phyloP scores from a whole-genome alignment of 2,329 filamentous ascomycete genomes.

The Monilinia laxa region DNA sequence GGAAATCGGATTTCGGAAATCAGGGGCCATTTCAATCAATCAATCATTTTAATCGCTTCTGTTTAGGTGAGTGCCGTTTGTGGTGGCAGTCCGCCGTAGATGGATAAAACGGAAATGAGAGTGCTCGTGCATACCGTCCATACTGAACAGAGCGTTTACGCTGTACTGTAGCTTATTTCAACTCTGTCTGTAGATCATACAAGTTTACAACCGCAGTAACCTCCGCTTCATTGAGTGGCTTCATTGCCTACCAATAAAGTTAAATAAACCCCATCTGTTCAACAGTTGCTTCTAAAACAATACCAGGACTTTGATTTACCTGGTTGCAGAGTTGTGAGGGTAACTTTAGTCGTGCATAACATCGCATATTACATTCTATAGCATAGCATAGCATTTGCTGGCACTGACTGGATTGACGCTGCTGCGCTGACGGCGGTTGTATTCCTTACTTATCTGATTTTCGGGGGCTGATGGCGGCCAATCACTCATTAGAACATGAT shows the following conservation, averaged over 20 bases:
- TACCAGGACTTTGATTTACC: neutral
- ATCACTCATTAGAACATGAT: neutral
- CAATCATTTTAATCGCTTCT: no score
- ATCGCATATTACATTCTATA: neutral
- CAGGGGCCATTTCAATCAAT: no score
- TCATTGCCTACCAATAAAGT: conserved; percentile 2
- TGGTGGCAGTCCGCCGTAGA: no score
- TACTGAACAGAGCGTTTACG: no score
- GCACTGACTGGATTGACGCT: conserved; percentile 5
- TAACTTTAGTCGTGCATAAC: conserved; percentile 7
- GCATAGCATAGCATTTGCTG: conserved; percentile 3
- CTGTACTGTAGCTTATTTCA: no score
- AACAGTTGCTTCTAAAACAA: neutral
- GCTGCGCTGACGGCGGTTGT: conserved; percentile 17
- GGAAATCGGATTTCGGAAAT: no score
- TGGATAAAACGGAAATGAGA: no score
- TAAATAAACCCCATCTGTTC: neutral
- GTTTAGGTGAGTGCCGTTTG: no score
- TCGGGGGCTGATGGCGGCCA: neutral
- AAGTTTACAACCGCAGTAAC: no score
- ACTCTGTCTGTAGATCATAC: no score
- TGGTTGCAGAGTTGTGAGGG: neutral
- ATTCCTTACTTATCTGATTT: conserved; percentile 8
- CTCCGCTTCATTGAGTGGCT: neutral
- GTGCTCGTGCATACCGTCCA: no score